A percentile compares a stretch with the other conserved stretches of the same genome.
phyloP scores from a whole-genome alignment of 2,329 filamentous ascomycete genomes.

The Alternaria hordeiaustralica region DNA sequence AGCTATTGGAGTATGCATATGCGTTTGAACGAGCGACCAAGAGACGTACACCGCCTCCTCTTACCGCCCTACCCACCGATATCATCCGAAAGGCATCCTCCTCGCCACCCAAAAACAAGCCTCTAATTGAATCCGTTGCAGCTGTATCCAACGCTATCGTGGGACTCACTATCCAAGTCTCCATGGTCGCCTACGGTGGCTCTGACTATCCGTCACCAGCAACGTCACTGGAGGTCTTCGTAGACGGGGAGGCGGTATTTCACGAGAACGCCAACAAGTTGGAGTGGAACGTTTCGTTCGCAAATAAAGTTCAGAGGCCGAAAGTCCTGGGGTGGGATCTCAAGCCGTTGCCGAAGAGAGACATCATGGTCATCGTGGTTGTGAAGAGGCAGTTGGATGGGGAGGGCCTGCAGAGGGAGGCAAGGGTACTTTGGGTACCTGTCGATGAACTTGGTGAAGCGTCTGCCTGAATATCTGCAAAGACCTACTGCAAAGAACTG shows the following conservation, averaged over 20 bases:
- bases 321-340: constrained; percentile 34
- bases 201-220: neutral
- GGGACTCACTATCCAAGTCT: neutral
- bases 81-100: neutral
- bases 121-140: neutral
- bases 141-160: neutral
- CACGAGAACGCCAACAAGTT: neutral
- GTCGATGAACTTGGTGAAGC: neutral
- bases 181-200: neutral
- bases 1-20: constrained; percentile 34
- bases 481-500: no score
- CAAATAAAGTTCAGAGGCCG: constrained; percentile 7
- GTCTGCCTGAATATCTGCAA: no score
- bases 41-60: constrained; percentile 18
- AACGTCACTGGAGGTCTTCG: constrained; percentile 20
- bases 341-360: constrained; percentile 22
- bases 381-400: constrained; percentile 9
- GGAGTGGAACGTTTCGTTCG: constrained; percentile 17
- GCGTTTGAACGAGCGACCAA: constrained; percentile 28
- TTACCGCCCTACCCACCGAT: constrained; percentile 23
- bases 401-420: constrained; percentile 5
- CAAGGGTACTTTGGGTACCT: neutral
- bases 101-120: neutral
- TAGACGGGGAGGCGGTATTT: constrained; percentile 23
- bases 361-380: constrained; percentile 31